These are phyloP conservation scores for Crotalaria pallida DNA, from an alignment of 306 rosid species.

Conservation along the genomic window DNA sequence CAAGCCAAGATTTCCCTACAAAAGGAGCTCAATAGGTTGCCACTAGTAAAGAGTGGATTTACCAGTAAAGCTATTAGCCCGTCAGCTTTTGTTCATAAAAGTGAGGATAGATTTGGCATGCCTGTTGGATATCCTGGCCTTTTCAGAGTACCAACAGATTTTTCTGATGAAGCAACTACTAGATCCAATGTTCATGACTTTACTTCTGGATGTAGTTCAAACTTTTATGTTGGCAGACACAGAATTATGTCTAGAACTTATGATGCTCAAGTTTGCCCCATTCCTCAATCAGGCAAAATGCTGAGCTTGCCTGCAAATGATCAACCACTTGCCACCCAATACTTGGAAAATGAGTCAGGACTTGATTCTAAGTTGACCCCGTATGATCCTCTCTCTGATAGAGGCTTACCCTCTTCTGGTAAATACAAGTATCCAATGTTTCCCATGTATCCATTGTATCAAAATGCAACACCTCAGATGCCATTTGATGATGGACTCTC, in stretches of 20 bases:
- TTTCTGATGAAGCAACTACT: conserved; percentile 40
- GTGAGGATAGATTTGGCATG: conserved; percentile 45
- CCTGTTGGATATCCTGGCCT: conserved; percentile 68
- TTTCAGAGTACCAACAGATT: conserved; percentile 80
- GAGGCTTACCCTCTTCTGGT: conserved; percentile 35
- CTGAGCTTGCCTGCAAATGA: conserved; percentile 28
- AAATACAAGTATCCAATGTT: conserved; percentile 30
- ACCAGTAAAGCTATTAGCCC: conserved; percentile 31
- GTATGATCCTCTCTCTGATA: conserved; percentile 35
- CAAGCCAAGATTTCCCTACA: conserved; percentile 62
- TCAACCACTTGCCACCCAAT: conserved; percentile 27
- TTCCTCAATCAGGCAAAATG: conserved; percentile 29
- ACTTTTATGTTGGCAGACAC: conserved; percentile 27
- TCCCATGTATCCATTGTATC: conserved; percentile 37
- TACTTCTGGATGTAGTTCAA: conserved; percentile 30
- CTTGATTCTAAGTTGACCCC: conserved; percentile 27
- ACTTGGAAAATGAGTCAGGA: conserved; percentile 39
- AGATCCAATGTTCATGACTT: conserved; percentile 33
- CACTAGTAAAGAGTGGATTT: conserved; percentile 32
- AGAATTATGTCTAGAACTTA: conserved; percentile 24
- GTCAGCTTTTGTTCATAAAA: conserved; percentile 23
- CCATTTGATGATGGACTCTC: conserved; percentile 35
- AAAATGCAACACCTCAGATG: conserved; percentile 28
- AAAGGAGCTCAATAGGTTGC: conserved; percentile 47
- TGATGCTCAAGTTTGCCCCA: conserved; percentile 23